phyloP scores from a whole-genome alignment of 1,284 basidiomycete genomes.

The Fomitiporia mediterranea region DNA sequence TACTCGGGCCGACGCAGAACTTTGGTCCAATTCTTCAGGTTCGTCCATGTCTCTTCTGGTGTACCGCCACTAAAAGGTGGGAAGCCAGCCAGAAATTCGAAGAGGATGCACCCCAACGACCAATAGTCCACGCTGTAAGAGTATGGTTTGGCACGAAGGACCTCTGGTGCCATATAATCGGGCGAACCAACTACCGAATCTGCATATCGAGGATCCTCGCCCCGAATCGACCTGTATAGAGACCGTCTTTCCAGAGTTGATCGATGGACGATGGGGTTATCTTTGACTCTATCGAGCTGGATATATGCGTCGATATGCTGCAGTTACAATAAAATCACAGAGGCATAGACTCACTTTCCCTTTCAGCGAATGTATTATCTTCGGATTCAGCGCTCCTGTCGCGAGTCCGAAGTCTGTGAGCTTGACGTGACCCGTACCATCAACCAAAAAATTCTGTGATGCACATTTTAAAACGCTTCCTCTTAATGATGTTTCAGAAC shows the following conservation, averaged over 20 bases:
- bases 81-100: conserved; percentile 96
- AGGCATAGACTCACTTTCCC: conserved; percentile 58
- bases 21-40: conserved; percentile 96
- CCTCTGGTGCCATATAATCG: conserved; percentile 95
- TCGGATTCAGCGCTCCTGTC: conserved; percentile 93
- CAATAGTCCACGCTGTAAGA: conserved; percentile 97
- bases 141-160: conserved; percentile 92
- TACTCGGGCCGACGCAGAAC: conserved; percentile 91
- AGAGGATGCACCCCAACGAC: conserved; percentile 97
- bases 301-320: not conserved
- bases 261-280: conserved; percentile 85
- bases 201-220: conserved; percentile 90
- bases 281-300: conserved; percentile 94
- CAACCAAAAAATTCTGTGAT: conserved; percentile 93
- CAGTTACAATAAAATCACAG: not conserved
- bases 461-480: conserved; percentile 2
- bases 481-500: conserved; percentile 17
- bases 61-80: conserved; percentile 96
- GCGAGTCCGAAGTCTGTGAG: conserved; percentile 98
- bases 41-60: conserved; percentile 98
- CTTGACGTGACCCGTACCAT: conserved; percentile 95
- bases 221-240: conserved; percentile 89
- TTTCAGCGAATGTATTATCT: conserved; percentile 91
- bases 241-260: conserved; percentile 94
- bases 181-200: conserved; percentile 98